Evolutionary conservation across 2,329 filamentous ascomycete genomes (phyloP), one percentile per base, ranked within the genome.

Genomic region (Stagonosporopsis chrysanthemi): DNA sequence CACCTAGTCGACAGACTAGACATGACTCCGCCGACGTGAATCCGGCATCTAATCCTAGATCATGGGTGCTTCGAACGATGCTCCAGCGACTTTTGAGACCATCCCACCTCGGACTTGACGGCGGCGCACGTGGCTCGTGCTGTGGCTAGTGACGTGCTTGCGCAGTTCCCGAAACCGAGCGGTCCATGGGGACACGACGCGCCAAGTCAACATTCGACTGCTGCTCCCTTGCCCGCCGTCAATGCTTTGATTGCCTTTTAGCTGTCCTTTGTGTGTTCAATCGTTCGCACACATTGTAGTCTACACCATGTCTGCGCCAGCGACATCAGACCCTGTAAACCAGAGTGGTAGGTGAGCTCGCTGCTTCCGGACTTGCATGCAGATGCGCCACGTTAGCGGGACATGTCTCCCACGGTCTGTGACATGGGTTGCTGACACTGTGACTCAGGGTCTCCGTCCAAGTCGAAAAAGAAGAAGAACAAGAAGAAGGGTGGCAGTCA

Each of bases 381-480:
- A 54, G 38, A 47, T 22, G 49, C 58, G 44, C 44, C 50, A 36
- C 35, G 40, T 45, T 56, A 35, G 28, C 36, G 39, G 41, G 48
- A 39, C n/a, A 24, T 36, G 33, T 31, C 17, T 33, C 15, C 44
- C 22, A 39, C 17, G n/a, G 39, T 22, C 5, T 19, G 2, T n/a
- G 24, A 15, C 31, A 23, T n/a, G 26, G 6, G 14, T 1, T 14
- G 56, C 70, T 74, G 52, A 73, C 65, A 17, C 15, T 33, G 33
- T 6, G 44, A 19, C 23, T 2, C 46, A 76, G 74, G 69, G 24
- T 57, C 67, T 29, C 47, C 67, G 4, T 70, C 72, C 14, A 77
- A 77, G 53, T 75, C 70, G 33, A 75, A 75, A 47, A 77, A 77
- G 67, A 77, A 75, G 71, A 76, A 73, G 68, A 77, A 72, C 44